Base-by-base conservation (phyloP, 352 stramenopile genomes). In the Phytopythium montanum region DNA sequence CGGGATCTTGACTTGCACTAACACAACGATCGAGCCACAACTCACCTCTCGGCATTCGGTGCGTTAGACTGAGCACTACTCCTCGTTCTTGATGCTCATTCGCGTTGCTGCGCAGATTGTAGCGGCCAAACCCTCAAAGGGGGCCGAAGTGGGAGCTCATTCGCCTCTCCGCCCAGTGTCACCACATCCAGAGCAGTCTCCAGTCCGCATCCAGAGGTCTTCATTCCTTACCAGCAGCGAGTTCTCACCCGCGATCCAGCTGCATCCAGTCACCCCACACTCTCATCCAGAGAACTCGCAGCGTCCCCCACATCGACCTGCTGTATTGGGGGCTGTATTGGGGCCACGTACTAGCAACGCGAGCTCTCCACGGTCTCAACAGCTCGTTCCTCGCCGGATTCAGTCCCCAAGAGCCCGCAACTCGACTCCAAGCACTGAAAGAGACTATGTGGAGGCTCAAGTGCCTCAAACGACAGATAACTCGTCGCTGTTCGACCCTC, bases 31-130 rank as follows among this genome's bases (percentile, higher is more conserved):
- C 16, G 75, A 91, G 34, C 62, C 54, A 3, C 76, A 90, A 56
- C 75, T 93, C 49, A 42, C 72, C 7, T 62, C 71, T 18, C 68
- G 70, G n/a, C 62, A 82, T 18, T 83, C 78, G 45, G 79, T 89
- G 46, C n/a, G 31, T 2, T 19, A 8, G 19, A 26, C 14, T 46
- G 9, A 46, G 5, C 39, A 10, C 6, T 26, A 13, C 3, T 4
- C 23, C 25, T 21, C 19, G 6, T 46, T n/a, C 14, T 10, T 23
- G 2, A 21, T 44, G 10, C 5, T n/a, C 38, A 44, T 44, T 8
- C 38, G 5, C 9, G 8, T 25, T 6, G 21, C 29, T 49, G 5
- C 0, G 3, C 44, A 50, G 23, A 50, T 50, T 25, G 23, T 50
- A 21, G 1, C 44, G 13, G 5, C 44, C 6, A 50, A 50, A 2